Evolutionary conservation across 768 basidiomycete genomes (phyloP).

Genomic region (Inosperma sp.): DNA sequence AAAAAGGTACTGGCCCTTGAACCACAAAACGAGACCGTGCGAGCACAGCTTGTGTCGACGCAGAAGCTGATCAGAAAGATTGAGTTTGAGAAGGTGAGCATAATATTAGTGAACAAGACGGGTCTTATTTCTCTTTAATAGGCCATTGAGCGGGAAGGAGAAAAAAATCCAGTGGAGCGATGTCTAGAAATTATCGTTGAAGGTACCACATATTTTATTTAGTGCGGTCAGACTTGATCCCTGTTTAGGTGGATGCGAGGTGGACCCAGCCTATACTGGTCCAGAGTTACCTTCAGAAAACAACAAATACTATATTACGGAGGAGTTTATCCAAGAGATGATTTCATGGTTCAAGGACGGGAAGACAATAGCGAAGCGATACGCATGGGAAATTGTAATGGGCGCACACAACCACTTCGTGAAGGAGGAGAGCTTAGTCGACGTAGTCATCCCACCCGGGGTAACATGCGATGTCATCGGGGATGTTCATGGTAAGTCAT

Average conservation of each 20-base stretch:
- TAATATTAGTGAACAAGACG: not conserved
- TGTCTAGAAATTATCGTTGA: slow-evolving; percentile 77
- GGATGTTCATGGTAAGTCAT: slow-evolving; percentile 78
- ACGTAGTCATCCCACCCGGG: slow-evolving; percentile 68
- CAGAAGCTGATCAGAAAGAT: slow-evolving; percentile 87
- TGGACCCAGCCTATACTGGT: slow-evolving; percentile 70
- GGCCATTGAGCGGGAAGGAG: slow-evolving; percentile 93
- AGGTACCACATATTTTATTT: slow-evolving; percentile 38
- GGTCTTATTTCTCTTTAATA: slow-evolving; percentile 23
- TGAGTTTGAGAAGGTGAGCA: slow-evolving; percentile 84
- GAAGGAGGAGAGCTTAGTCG: slow-evolving; percentile 77
- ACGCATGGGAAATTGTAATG: slow-evolving; percentile 94
- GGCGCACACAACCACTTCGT: slow-evolving; percentile 74
- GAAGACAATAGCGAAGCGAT: slow-evolving; percentile 84
- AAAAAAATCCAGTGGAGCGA: slow-evolving; percentile 69
- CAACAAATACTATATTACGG: slow-evolving; percentile 68
- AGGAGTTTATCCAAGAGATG: slow-evolving; percentile 80
- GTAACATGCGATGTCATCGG: slow-evolving; percentile 91
- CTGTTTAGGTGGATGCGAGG: slow-evolving; percentile 63
- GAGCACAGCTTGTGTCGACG: slow-evolving; percentile 77
- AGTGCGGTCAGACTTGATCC: not conserved
- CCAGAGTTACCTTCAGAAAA: slow-evolving; percentile 61
- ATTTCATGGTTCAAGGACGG: slow-evolving; percentile 90
- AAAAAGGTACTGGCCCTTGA: slow-evolving; percentile 80
- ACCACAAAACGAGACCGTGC: slow-evolving; percentile 78